Base-by-base conservation (phyloP, 352 stramenopile genomes). In the Phytophthora ramorum region DNA sequence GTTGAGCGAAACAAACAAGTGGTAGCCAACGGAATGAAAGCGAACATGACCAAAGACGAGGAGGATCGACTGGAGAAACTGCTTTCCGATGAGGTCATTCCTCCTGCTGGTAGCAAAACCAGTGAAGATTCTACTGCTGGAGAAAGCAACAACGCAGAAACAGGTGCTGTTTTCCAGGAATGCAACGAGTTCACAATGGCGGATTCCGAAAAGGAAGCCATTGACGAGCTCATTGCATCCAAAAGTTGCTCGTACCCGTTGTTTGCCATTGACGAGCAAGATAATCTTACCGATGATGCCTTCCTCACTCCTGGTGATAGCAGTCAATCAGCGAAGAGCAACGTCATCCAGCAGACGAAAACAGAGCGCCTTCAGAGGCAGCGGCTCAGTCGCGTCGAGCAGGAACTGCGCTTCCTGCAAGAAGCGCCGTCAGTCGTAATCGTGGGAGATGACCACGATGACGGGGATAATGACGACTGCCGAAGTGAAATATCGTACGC, bases 41-140 rank as follows among this genome's bases (percentile, higher is more conserved):
- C 71, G 0, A 84, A 87, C 22, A 71, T 88, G 60, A 89, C 83
- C 1, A 73, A 70, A 49, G 83, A 84, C 1, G 83, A 92, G 54
- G 81, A 88, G 48, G 43, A 61, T 3, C 64, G 83, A 7, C 51
- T 90, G 8, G 52, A 72, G 8, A 66, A 58, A 13, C 51, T 91
- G 43, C 63, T 91, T 4, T 50, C 45, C 5, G 74, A 69, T 3
- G 66, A 77, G 7, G 17, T 13, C 9, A 22, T 8, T 17, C 8
- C 52, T 13, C 6, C 35, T 47, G 24, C 2, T 12, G 32, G 43
- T 30, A 35, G 17, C 13, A 37, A 24, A 19, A 47, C 2, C 9
- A 55, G 24, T 28, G 24, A 34, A 8, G 50, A 45, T 41, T 24
- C 38, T 46, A 20, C 32, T 50, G 53, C 12, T 34, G 26, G 32